Evolutionary conservation across 164 flowering plant species (phyloP).

Genomic region (Echeveria elegans): DNA sequence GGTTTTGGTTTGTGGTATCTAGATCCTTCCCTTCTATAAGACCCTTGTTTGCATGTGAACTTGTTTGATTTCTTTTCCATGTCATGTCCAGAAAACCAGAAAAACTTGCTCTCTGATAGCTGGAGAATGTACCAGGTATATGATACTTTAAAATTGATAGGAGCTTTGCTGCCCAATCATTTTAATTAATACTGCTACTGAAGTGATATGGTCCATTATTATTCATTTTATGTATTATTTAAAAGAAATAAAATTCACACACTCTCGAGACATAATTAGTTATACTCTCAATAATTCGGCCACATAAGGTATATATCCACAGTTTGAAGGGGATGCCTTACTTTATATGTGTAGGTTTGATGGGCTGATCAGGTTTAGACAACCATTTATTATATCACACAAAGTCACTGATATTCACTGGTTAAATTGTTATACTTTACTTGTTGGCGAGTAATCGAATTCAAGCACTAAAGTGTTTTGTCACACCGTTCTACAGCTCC

Average conservation of each 20-base stretch:
- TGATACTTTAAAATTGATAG: background rate
- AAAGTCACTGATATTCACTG: background rate
- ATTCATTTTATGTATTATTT: background rate
- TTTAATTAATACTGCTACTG: background rate
- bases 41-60: background rate
- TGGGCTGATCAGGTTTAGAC: background rate
- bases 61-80: slow-evolving; percentile 7
- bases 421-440: background rate
- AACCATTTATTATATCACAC: background rate
- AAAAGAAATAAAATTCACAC: background rate
- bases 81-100: slow-evolving; percentile 61
- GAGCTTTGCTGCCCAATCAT: background rate
- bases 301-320: background rate
- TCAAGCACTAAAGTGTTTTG: background rate
- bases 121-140: slow-evolving; percentile 94
- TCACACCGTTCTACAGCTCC: slow-evolving; percentile 45
- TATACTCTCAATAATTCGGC: background rate
- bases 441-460: background rate
- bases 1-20: slow-evolving; percentile 9
- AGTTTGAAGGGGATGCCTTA: background rate
- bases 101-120: slow-evolving; percentile 76
- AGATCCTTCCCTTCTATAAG: background rate
- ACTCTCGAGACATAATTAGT: background rate
- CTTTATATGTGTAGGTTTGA: background rate
- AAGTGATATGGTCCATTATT: background rate